Conservation (phyloP, 2,329 filamentous ascomycete genomes). For the Bipolaris gigantea region DNA sequence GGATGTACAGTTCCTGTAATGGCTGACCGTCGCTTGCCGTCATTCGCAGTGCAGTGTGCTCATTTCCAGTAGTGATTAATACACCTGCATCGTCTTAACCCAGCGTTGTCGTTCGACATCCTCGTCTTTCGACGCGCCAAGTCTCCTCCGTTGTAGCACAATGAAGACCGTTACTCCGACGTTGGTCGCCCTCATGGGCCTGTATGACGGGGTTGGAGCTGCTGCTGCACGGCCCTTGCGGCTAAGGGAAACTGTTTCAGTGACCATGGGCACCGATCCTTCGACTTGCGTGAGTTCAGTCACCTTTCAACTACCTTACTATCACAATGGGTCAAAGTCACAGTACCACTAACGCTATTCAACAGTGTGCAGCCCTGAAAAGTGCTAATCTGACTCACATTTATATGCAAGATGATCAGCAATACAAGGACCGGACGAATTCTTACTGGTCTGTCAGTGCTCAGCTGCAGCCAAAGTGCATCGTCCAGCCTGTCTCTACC, state of each 20-base stretch:
- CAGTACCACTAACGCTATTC: constrained; percentile 9
- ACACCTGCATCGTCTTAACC: constrained; percentile 1
- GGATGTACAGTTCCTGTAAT: not conserved
- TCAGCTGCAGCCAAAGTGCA: constrained; percentile 33
- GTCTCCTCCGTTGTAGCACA: constrained; percentile 3
- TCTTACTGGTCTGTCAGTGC: constrained; percentile 34
- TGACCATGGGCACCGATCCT: not conserved
- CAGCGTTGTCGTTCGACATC: constrained; percentile 2
- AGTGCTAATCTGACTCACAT: constrained; percentile 18
- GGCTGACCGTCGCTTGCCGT: not conserved
- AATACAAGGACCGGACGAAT: constrained; percentile 19
- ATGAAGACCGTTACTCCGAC: constrained; percentile 11
- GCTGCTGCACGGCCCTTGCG: not conserved
- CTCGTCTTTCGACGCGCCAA: constrained; percentile 9
- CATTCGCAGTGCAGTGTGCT: not conserved
- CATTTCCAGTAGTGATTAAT: constrained; percentile 1
- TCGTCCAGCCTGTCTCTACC: constrained; percentile 34
- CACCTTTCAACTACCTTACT: not conserved
- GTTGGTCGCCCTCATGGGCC: constrained; percentile 3
- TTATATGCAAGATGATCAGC: constrained; percentile 15
- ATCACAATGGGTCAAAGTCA: not conserved
- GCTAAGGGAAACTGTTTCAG: not conserved
- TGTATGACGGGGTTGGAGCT: not conserved
- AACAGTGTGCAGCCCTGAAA: constrained; percentile 24
- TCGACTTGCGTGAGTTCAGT: constrained; percentile 10